Conservation (phyloP, 2,329 filamentous ascomycete genomes). For the Sordariomycetes sp. region DNA sequence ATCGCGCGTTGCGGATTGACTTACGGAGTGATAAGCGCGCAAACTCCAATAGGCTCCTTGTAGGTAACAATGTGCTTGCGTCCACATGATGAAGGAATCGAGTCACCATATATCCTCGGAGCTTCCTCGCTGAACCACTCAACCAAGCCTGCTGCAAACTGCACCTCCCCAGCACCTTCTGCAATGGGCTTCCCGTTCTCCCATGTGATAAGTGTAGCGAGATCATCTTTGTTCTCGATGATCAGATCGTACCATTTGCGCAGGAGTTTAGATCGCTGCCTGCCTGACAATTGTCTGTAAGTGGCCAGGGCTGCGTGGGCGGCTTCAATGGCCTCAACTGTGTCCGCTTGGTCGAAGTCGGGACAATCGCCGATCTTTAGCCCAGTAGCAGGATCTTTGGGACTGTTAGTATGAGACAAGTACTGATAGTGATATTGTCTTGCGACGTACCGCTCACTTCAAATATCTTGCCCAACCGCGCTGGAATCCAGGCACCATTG, state of each 20-base stretch:
- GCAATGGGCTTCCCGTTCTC: conserved; percentile 70
- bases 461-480: too few species aligned
- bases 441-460: too few species aligned
- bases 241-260: conserved; percentile 59
- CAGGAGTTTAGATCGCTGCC: conserved; percentile 48
- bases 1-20: too few species aligned
- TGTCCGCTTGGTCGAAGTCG: conserved; percentile 60
- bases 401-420: too few species aligned
- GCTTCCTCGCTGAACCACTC: conserved; percentile 79
- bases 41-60: conserved; percentile 78
- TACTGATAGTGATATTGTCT: too few species aligned
- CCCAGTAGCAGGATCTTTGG: neutral
- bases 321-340: conserved; percentile 57
- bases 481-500: too few species aligned
- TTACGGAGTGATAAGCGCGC: conserved; percentile 72
- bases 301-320: conserved; percentile 52
- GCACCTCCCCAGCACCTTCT: conserved; percentile 62
- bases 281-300: conserved; percentile 50
- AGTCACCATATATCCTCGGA: conserved; percentile 62
- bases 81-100: conserved; percentile 58
- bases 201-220: conserved; percentile 57
- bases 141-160: conserved; percentile 65
- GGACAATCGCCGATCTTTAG: conserved; percentile 15
- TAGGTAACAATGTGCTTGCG: conserved; percentile 68
- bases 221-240: conserved; percentile 53